Base-by-base conservation (phyloP, 176 grass and related monocot species). In the sorghum (Sorghum bicolor) region DNA sequence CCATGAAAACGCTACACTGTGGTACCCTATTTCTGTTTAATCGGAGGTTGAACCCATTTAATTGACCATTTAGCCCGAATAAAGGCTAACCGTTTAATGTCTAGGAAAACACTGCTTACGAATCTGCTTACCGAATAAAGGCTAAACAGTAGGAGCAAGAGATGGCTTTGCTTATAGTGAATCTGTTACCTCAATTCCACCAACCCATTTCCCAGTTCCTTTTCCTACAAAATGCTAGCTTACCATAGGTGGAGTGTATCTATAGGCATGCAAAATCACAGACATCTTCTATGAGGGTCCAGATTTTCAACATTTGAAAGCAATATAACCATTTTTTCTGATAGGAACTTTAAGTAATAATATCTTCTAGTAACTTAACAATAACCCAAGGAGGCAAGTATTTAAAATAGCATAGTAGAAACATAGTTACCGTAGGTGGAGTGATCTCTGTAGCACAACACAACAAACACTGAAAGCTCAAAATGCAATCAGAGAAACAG, bases 331-430 rank as follows among this genome's bases (percentile, higher is more conserved):
- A 53, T 53, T 20, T 53, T 20, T 17, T 53, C 17, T 53, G 19
- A 53, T 22, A 22, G 19, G 6, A 53, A 53, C 19, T 22, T 53
- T 5, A 53, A 53, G 6, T 53, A 6, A 55, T 55, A 55, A 53
- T 24, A 57, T n/a, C 8, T 57, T 57, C 53, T 57, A 57, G 22
- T 57, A 24, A 57, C 20, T 57, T 57, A 57, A 55, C 52, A 57
- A n/a, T 24, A 25, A 53, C 24, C 22, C 5, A 17, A 13, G 19
- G 25, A 69, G 3, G 22, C 14, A 75, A 52, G 33, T 50, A 58
- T 47, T 47, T 24, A 39, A 38, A 22, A 70, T 68, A 83, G 53
- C 19, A 72, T 31, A 85, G 74, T 43, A 25, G 12, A 80, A 76
- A 68, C n/a, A 76, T 17, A 75, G 37, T 34, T 53, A 37, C 2